Conservation (phyloP, 108 stramenopile genomes). For the Stephanodiscus minutulus region DNA sequence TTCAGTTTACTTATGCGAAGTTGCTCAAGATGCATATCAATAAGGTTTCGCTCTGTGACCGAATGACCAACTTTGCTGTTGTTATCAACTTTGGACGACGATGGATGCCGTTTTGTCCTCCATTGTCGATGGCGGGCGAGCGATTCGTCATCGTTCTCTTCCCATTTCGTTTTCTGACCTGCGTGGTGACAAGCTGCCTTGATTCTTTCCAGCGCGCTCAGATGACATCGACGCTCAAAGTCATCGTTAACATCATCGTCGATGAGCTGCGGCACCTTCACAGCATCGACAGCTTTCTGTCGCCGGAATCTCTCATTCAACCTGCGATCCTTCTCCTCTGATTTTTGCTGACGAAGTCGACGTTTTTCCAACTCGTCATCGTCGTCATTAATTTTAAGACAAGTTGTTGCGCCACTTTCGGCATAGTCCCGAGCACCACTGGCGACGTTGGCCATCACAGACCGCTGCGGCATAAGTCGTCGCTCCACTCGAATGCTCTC, state of each 20-base stretch:
- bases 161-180: no score
- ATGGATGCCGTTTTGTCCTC: background rate
- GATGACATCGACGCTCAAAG: background rate
- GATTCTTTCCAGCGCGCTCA: background rate
- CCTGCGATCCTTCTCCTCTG: background rate
- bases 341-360: conserved; percentile 3
- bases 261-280: background rate
- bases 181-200: no score
- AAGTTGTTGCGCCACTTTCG: background rate
- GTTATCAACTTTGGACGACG: background rate
- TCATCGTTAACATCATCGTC: background rate
- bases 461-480: background rate
- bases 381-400: background rate
- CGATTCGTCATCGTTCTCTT: no score
- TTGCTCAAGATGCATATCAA: conserved; percentile 29
- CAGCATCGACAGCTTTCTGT: conserved; percentile 1
- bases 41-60: conserved; percentile 4
- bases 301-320: background rate
- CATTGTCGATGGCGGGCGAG: no score
- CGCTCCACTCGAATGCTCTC: background rate
- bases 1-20: no score
- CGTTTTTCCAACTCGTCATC: background rate
- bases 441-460: background rate
- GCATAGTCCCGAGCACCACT: background rate
- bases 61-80: background rate